phyloP scores from a whole-genome alignment of 202 grass and related monocot genomes.

The Zoysia matrella region DNA sequence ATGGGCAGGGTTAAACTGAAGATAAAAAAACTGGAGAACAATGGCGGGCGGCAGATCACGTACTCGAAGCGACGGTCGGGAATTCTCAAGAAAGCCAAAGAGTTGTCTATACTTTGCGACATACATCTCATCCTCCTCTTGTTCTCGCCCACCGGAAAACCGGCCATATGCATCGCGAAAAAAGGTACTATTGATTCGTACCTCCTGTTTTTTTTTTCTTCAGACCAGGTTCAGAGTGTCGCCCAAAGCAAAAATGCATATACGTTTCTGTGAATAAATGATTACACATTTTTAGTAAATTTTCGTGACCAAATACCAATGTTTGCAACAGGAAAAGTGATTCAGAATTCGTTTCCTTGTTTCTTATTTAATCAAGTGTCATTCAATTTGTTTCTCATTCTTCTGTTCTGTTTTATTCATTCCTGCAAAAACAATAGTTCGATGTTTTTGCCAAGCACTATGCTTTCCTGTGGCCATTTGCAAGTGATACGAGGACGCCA shows the following conservation, averaged over 20 bases:
- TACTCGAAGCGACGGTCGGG: slow-evolving; percentile 83
- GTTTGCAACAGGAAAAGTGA: not conserved
- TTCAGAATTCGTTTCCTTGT: not conserved
- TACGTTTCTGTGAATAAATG: too few relatives aligned
- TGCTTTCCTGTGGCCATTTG: not conserved
- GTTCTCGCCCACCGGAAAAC: slow-evolving; percentile 73
- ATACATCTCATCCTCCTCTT: slow-evolving; percentile 72
- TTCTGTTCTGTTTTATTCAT: not conserved
- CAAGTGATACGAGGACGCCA: not conserved
- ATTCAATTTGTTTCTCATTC: not conserved
- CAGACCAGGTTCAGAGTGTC: too few relatives aligned
- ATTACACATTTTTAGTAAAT: too few relatives aligned
- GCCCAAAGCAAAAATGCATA: too few relatives aligned
- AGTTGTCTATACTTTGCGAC: slow-evolving; percentile 86
- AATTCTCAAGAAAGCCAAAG: slow-evolving; percentile 88
- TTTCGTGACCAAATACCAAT: not conserved
- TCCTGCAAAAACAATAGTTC: too few relatives aligned
- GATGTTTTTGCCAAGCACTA: not conserved
- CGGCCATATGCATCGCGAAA: slow-evolving; percentile 73
- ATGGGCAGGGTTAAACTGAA: slow-evolving; percentile 95
- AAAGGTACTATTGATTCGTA: slow-evolving; percentile 41
- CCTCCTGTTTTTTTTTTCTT: too few relatives aligned
- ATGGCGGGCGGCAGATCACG: slow-evolving; percentile 62
- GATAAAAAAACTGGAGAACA: slow-evolving; percentile 86
- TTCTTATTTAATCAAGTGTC: not conserved